These are phyloP conservation scores for Eimeria tenella DNA, from an alignment of 169 alveolate species.

Conservation along the genomic window DNA sequence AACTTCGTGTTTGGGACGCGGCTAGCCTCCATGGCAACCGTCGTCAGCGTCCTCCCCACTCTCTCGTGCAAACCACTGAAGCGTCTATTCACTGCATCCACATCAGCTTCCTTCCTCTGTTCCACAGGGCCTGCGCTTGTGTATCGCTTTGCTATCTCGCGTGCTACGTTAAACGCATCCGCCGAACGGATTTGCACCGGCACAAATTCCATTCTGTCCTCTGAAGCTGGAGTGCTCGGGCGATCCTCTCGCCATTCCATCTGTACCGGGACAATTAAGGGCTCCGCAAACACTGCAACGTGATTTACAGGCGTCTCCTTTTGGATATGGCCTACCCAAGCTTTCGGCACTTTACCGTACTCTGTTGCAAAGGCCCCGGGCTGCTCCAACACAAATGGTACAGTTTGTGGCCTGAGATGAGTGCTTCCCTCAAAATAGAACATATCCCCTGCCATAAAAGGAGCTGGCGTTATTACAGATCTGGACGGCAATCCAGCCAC, in stretches of 20 bases:
- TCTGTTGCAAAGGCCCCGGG: background rate
- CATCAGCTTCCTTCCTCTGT: background rate
- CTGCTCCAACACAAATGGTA: background rate
- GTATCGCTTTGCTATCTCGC: background rate
- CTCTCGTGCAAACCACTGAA: slow-evolving; percentile 4
- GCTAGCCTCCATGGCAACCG: background rate
- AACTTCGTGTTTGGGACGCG: slow-evolving; percentile 10
- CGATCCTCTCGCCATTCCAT: background rate
- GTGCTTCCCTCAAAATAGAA: background rate
- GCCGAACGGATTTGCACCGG: background rate
- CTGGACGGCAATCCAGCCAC: background rate
- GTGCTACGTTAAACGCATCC: slow-evolving; percentile 49
- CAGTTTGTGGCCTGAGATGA: slow-evolving; percentile 13
- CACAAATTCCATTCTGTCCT: background rate
- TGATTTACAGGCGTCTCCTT: background rate
- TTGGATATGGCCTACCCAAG: background rate
- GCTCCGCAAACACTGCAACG: background rate
- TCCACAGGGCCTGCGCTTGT: background rate
- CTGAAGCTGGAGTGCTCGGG: background rate
- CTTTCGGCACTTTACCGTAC: background rate
- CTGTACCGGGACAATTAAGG: background rate
- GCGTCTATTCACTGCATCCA: background rate
- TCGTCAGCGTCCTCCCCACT: slow-evolving; percentile 1
- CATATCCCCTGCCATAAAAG: slow-evolving; percentile 9
- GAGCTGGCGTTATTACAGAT: background rate